Conservation (phyloP, 495 filamentous ascomycete species). For the Aspergillus asperescens region DNA sequence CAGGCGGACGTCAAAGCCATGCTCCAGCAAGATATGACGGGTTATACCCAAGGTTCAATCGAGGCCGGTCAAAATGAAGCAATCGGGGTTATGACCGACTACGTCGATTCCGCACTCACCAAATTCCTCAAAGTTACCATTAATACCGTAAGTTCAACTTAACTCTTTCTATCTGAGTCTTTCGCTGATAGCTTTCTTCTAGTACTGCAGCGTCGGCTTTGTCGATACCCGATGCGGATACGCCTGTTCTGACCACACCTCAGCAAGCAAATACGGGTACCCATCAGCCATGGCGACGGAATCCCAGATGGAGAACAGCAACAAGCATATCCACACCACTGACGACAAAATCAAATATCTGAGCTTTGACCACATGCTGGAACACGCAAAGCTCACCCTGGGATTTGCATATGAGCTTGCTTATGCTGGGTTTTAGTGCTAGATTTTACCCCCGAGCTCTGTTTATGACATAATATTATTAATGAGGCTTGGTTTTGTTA, state of each 20-base stretch:
- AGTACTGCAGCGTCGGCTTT: conserved; percentile 88
- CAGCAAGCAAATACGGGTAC: conserved; percentile 93
- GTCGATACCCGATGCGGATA: conserved; percentile 94
- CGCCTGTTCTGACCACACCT: conserved; percentile 94
- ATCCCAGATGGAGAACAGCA: conserved; percentile 74
- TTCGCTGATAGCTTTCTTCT: conserved; percentile 3
- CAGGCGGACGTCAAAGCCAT: conserved; percentile 84
- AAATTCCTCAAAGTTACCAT: conserved; percentile 89
- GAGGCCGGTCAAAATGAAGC: conserved; percentile 78
- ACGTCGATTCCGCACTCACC: conserved; percentile 75
- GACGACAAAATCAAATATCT: conserved; percentile 85
- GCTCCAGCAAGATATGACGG: conserved; percentile 99
- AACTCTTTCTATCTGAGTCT: background rate
- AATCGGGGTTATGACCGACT: conserved; percentile 92
- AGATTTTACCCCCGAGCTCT: background rate
- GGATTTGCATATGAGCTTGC: conserved; percentile 85
- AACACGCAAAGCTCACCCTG: conserved; percentile 90
- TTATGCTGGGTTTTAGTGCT: conserved; percentile 35
- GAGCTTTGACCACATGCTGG: conserved; percentile 95
- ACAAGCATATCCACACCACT: conserved; percentile 85
- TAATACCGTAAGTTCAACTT: conserved; percentile 50
- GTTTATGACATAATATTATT: conserved; percentile 4
- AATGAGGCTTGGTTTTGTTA: background rate
- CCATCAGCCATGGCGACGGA: conserved; percentile 96
- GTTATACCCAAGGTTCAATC: conserved; percentile 76